A percentile compares a stretch with the other conserved stretches of the same genome.
Evolutionary conservation across 1,284 basidiomycete species (phyloP).

Genomic region (Ustilago tritici): DNA sequence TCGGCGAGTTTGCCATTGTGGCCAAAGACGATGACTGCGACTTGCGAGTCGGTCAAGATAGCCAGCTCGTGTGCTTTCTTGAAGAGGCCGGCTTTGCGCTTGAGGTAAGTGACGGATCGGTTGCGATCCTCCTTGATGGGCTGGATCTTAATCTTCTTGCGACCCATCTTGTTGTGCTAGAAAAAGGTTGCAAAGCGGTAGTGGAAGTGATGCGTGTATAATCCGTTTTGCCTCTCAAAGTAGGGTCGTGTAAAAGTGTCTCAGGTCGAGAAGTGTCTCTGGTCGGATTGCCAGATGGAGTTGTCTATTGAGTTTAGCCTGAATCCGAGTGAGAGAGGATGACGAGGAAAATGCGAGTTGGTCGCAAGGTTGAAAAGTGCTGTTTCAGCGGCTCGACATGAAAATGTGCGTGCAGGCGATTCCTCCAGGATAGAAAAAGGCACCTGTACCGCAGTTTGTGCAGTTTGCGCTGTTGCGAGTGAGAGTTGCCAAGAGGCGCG

Average conservation of each 20-base stretch:
- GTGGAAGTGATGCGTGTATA: constrained; percentile 12
- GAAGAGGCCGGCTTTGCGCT: constrained; percentile 90
- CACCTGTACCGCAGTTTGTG: background rate
- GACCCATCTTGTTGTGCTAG: constrained; percentile 75
- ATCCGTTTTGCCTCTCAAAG: constrained; percentile 3
- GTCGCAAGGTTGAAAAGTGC: background rate
- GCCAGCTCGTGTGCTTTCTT: constrained; percentile 90
- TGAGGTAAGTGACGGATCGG: constrained; percentile 88
- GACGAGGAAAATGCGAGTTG: background rate
- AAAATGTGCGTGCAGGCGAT: background rate
- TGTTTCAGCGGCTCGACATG: constrained; percentile 4
- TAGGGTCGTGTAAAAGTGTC: background rate
- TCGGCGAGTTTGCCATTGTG: constrained; percentile 65
- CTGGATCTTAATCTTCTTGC: constrained; percentile 89
- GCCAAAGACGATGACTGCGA: constrained; percentile 79
- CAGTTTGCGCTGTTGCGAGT: no score
- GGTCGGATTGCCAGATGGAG: background rate
- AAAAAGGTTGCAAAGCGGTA: no score
- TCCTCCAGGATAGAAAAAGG: background rate
- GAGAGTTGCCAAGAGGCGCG: background rate
- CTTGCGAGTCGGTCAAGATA: constrained; percentile 79
- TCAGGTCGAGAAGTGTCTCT: background rate
- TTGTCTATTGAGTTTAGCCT: background rate
- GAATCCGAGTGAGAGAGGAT: constrained; percentile 1
- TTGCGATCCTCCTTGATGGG: constrained; percentile 90